These are phyloP conservation scores for Acidomyces sp. DNA, from an alignment of 495 filamentous ascomycete species.

Conservation along the genomic window DNA sequence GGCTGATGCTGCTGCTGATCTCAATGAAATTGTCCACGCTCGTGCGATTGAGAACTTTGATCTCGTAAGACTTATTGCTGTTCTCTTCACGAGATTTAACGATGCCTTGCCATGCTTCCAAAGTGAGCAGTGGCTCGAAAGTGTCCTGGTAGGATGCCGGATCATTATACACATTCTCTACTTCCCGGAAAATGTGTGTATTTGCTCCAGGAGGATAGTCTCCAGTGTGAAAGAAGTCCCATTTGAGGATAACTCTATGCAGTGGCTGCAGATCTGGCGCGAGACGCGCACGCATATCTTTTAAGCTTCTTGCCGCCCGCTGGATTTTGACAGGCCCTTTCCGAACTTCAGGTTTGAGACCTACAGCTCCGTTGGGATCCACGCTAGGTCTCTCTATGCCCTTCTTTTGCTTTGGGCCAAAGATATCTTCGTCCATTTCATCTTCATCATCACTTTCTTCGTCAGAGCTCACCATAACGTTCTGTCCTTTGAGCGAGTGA, in stretches of 20 bases:
- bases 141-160: slow-evolving; percentile 71
- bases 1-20: slow-evolving; percentile 67
- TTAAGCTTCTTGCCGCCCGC: slow-evolving; percentile 60
- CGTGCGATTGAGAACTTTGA: slow-evolving; percentile 73
- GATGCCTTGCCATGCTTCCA: slow-evolving; percentile 93
- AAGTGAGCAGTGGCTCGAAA: slow-evolving; percentile 78
- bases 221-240: slow-evolving; percentile 83
- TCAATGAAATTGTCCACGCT: slow-evolving; percentile 89
- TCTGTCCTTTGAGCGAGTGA: slow-evolving; percentile 52
- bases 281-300: slow-evolving; percentile 86
- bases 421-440: slow-evolving; percentile 32
- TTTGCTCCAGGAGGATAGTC: slow-evolving; percentile 64
- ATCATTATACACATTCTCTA: slow-evolving; percentile 62
- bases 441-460: slow-evolving; percentile 64
- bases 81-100: slow-evolving; percentile 79
- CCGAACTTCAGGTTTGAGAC: slow-evolving; percentile 12
- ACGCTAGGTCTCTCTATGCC: slow-evolving; percentile 32
- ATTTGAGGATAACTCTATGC: slow-evolving; percentile 73
- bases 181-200: slow-evolving; percentile 54
- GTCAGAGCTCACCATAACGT: slow-evolving; percentile 71
- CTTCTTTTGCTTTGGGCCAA: slow-evolving; percentile 18
- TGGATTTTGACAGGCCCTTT: slow-evolving; percentile 66
- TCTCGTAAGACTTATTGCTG: slow-evolving; percentile 60
- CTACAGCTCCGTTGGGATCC: slow-evolving; percentile 26
- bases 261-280: slow-evolving; percentile 76